Evolutionary conservation across 2,329 filamentous ascomycete species (phyloP).

Genomic region (Mariannaea elegans): DNA sequence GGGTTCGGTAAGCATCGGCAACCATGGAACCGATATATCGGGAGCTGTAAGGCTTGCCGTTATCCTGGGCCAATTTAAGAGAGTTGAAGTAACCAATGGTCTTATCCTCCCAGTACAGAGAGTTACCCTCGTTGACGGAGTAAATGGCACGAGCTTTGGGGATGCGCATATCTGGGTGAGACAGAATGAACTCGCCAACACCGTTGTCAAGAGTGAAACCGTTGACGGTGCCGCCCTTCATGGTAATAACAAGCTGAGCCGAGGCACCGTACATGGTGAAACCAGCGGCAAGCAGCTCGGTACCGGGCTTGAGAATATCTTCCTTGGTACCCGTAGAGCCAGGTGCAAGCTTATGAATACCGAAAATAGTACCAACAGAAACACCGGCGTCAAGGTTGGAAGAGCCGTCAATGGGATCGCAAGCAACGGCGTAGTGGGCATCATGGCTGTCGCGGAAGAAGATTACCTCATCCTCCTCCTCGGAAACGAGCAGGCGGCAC

Average conservation of each 20-base stretch:
- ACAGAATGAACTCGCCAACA: constrained; percentile 98
- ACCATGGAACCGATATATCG: constrained; percentile 99
- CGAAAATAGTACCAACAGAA: constrained; percentile 97
- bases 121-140: constrained; percentile 99
- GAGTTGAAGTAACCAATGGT: constrained; percentile 89
- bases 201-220: constrained; percentile 98
- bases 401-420: constrained; percentile 97
- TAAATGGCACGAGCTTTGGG: constrained; percentile 87
- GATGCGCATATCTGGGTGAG: constrained; percentile 92
- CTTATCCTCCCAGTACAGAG: constrained; percentile 90
- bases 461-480: constrained; percentile 95
- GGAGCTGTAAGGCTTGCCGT: constrained; percentile 90
- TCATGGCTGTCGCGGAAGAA: constrained; percentile 80
- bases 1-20: constrained; percentile 93
- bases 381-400: constrained; percentile 98
- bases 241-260: constrained; percentile 94
- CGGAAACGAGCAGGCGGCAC: constrained; percentile 92
- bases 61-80: constrained; percentile 79
- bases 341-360: constrained; percentile 87
- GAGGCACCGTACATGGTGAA: constrained; percentile 99
- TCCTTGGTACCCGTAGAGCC: constrained; percentile 78
- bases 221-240: constrained; percentile 91
- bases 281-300: constrained; percentile 90
- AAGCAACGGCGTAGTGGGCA: constrained; percentile 92
- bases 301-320: constrained; percentile 88